Evolutionary conservation across 1,139 yeast species (phyloP).

Genomic region (Maudiozyma humilis): DNA sequence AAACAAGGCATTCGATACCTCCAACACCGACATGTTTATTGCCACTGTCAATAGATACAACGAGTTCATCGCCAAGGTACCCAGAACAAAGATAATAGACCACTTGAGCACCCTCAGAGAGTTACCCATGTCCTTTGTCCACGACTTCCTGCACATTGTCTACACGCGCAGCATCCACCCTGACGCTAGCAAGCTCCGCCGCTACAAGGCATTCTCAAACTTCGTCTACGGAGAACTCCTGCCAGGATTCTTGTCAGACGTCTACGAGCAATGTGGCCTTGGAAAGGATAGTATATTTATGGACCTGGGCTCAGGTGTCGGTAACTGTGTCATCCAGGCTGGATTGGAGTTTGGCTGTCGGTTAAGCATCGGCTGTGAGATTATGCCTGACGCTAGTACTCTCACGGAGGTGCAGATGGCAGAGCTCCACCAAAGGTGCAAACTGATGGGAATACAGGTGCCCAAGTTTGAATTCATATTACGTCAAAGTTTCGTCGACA

Average conservation of each 20-base stretch:
- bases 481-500: conserved; percentile 64
- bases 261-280: conserved; percentile 56
- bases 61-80: conserved; percentile 32
- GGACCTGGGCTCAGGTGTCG: conserved; percentile 91
- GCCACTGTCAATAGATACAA: conserved; percentile 38
- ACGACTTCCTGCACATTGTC: conserved; percentile 61
- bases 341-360: conserved; percentile 77
- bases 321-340: conserved; percentile 84
- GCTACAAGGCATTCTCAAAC: conserved; percentile 80
- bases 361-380: conserved; percentile 76
- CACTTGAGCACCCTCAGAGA: conserved; percentile 35
- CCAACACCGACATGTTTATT: conserved; percentile 32
- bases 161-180: conserved; percentile 78
- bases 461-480: conserved; percentile 53
- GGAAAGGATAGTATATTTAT: conserved; percentile 52
- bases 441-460: conserved; percentile 53
- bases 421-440: conserved; percentile 52
- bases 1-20: conserved; percentile 36
- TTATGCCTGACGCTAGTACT: conserved; percentile 73
- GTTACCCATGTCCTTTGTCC: conserved; percentile 52
- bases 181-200: conserved; percentile 51
- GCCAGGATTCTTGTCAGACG: conserved; percentile 66
- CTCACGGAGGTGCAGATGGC: conserved; percentile 53
- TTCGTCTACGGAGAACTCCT: conserved; percentile 87
- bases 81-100: conserved; percentile 29